These are phyloP conservation scores for Collybia mongolica DNA, from an alignment of 768 basidiomycete species.

Conservation along the genomic window DNA sequence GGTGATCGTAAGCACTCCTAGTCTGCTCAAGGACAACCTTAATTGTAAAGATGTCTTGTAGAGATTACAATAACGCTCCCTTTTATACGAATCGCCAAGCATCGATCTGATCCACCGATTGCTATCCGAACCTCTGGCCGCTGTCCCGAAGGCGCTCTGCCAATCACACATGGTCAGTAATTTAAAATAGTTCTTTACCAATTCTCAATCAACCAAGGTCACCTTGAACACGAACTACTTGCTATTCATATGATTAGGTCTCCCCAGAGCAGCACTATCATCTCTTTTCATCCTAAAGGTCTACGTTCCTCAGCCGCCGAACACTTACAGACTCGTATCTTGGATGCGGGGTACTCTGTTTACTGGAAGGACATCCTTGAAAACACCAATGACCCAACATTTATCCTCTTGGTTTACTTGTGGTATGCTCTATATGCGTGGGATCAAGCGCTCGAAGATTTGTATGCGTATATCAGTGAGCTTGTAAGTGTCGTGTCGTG, in stretches of 20 bases:
- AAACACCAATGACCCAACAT: conserved; percentile 51
- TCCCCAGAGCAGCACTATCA: conserved; percentile 8
- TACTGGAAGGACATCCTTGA: conserved; percentile 44
- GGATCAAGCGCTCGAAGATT: conserved; percentile 55
- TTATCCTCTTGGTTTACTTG: conserved; percentile 49
- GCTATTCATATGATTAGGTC: conserved; percentile 37
- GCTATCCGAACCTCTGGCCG: no score
- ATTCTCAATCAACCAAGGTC: no score
- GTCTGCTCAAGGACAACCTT: neutral
- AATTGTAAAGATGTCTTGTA: conserved; percentile 8
- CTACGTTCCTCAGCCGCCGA: conserved; percentile 8
- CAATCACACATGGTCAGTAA: conserved; percentile 3
- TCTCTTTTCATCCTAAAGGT: conserved; percentile 12
- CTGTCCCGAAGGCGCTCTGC: conserved; percentile 1
- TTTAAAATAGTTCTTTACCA: no score
- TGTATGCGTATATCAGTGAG: conserved; percentile 49
- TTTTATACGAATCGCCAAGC: conserved; percentile 19
- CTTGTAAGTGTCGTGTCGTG: conserved; percentile 32
- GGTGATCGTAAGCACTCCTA: conserved; percentile 35
- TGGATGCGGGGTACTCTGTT: conserved; percentile 35
- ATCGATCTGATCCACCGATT: neutral
- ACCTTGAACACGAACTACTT: conserved; percentile 32
- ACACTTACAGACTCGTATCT: conserved; percentile 11
- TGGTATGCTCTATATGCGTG: conserved; percentile 65
- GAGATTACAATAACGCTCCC: conserved; percentile 44